Conservation (phyloP, 1,284 basidiomycete species). For the Athelia sp. region DNA sequence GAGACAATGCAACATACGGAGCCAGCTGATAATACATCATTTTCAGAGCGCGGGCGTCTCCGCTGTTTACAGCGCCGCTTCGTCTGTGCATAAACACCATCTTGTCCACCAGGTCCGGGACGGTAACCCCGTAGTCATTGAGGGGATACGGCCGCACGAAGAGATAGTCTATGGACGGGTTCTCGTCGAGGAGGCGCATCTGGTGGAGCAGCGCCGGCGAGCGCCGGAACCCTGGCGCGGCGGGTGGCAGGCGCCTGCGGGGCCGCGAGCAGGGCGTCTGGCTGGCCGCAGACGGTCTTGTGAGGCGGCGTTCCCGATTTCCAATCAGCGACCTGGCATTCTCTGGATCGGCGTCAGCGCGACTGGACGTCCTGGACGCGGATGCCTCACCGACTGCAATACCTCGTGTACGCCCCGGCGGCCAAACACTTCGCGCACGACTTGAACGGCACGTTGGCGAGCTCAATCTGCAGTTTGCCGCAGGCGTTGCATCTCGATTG, state of each 20-base stretch:
- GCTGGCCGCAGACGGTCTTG: constrained; percentile 14
- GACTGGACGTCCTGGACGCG: background rate
- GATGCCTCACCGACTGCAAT: constrained; percentile 7
- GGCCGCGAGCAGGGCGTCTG: background rate
- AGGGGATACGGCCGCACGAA: background rate
- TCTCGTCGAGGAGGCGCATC: background rate
- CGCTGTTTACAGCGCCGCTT: background rate
- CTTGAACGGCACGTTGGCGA: constrained; percentile 1
- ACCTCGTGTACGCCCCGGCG: constrained; percentile 8
- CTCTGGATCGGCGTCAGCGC: too few relatives aligned
- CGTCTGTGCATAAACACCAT: background rate
- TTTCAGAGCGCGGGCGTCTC: background rate
- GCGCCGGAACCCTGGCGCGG: background rate
- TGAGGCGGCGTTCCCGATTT: constrained; percentile 12
- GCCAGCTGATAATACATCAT: background rate
- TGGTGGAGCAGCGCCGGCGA: background rate
- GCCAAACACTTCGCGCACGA: constrained; percentile 10
- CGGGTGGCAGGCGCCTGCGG: background rate
- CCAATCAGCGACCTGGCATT: constrained; percentile 13
- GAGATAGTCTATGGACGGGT: background rate
- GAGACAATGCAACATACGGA: background rate
- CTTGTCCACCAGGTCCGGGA: background rate
- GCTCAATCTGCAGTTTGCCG: background rate
- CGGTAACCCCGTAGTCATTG: background rate
- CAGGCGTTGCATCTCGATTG: too few relatives aligned